phyloP scores from a whole-genome alignment of 192 early-diverging fungal genomes.

The Linnemannia elongata region DNA sequence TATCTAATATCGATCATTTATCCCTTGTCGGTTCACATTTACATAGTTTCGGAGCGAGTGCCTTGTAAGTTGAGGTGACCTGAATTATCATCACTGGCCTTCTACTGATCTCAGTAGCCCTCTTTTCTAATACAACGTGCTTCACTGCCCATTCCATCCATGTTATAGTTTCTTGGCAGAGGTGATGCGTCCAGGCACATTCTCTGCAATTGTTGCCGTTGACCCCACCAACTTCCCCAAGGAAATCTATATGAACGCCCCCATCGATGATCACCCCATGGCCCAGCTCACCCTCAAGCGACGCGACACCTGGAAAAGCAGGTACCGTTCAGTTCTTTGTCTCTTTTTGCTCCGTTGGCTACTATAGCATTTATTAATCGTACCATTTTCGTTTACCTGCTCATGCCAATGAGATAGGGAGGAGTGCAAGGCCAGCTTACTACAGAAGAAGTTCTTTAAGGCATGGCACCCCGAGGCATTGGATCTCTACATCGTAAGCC shows the following conservation, averaged over 20 bases:
- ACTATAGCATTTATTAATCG: neutral
- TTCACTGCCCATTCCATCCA: neutral
- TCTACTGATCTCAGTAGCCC: constrained; percentile 18
- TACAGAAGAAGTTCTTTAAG: constrained; percentile 53
- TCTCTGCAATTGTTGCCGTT: constrained; percentile 51
- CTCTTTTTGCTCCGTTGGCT: neutral
- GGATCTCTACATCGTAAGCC: constrained; percentile 66
- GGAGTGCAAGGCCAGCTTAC: constrained; percentile 28
- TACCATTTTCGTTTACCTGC: too few species aligned
- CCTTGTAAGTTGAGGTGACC: constrained; percentile 32
- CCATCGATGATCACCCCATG: constrained; percentile 15
- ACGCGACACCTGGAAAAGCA: constrained; percentile 62
- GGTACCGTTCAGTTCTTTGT: constrained; percentile 29
- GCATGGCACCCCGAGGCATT: constrained; percentile 64
- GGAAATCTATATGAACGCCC: constrained; percentile 16
- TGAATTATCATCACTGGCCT: neutral
- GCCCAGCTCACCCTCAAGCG: constrained; percentile 50
- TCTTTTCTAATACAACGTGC: neutral
- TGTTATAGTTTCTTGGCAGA: constrained; percentile 39
- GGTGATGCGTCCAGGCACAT: constrained; percentile 34
- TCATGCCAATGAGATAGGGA: constrained; percentile 31
- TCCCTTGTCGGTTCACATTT: neutral
- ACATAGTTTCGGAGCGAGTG: constrained; percentile 48
- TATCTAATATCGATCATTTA: neutral
- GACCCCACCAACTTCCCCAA: constrained; percentile 55